Conservation (phyloP, 257 asterid genomes). For the Euphrasia confusa region DNA sequence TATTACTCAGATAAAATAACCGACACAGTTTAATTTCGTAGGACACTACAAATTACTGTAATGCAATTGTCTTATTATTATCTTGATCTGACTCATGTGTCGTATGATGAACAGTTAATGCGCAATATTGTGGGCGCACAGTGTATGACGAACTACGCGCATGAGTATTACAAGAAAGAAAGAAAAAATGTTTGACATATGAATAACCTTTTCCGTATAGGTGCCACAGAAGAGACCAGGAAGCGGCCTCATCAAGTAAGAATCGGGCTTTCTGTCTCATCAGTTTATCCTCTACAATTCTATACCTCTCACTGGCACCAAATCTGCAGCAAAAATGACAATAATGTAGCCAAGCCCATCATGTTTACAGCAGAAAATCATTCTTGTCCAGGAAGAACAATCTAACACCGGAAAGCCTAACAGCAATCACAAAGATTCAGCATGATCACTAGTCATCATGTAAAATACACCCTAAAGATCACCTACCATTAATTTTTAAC, state of each 20-base stretch:
- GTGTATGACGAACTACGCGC: neutral
- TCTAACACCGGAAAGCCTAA: constrained; percentile 1
- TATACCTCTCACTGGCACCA: constrained; percentile 78
- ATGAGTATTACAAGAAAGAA: constrained; percentile 2
- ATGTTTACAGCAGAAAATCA: constrained; percentile 4
- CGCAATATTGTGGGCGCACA: constrained; percentile 4
- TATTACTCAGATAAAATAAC: neutral
- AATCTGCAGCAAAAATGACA: constrained; percentile 46
- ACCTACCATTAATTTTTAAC: constrained; percentile 8
- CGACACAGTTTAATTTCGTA: neutral
- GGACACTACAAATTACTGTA: neutral
- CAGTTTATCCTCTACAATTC: constrained; percentile 80
- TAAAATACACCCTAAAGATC: constrained; percentile 1
- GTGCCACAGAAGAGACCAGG: constrained; percentile 98
- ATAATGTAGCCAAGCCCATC: constrained; percentile 11
- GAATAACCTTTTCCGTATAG: constrained; percentile 84
- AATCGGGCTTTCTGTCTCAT: constrained; percentile 80
- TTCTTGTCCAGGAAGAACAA: constrained; percentile 9
- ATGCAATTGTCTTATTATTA: neutral
- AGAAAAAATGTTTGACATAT: constrained; percentile 4
- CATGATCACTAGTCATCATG: neutral
- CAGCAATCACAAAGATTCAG: constrained; percentile 1
- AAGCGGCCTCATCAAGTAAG: constrained; percentile 96
- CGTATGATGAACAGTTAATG: neutral
- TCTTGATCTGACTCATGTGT: neutral